Evolutionary conservation across 2,329 filamentous ascomycete genomes (phyloP).

Genomic region (Keithomyces neogunnii): DNA sequence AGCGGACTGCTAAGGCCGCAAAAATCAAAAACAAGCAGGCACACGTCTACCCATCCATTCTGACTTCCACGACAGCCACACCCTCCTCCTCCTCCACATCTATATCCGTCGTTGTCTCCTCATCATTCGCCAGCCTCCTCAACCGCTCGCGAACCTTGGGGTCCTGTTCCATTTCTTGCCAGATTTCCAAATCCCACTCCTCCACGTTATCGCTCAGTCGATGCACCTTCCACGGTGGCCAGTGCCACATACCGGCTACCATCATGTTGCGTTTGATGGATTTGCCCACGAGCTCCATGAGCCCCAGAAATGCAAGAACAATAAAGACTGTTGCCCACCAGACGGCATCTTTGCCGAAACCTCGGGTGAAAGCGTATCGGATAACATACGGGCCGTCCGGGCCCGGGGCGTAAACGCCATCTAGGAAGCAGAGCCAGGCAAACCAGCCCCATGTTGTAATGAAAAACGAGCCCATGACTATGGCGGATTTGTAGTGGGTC

Average conservation of each 20-base stretch:
- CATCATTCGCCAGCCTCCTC: constrained; percentile 29
- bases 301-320: constrained; percentile 48
- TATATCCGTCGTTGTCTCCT: constrained; percentile 17
- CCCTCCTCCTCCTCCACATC: constrained; percentile 12
- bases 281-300: constrained; percentile 57
- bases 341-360: constrained; percentile 57
- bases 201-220: constrained; percentile 30
- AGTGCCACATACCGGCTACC: constrained; percentile 37
- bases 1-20: neutral
- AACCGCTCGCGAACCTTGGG: constrained; percentile 34
- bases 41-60: constrained; percentile 3
- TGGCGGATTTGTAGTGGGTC: constrained; percentile 63
- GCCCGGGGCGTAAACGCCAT: constrained; percentile 45
- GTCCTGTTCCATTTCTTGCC: constrained; percentile 51
- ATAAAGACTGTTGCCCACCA: constrained; percentile 71
- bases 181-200: constrained; percentile 45
- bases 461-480: constrained; percentile 51
- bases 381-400: constrained; percentile 56
- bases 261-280: constrained; percentile 37
- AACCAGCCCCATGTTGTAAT: constrained; percentile 59
- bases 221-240: constrained; percentile 32
- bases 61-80: constrained; percentile 5
- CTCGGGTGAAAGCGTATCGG: constrained; percentile 52
- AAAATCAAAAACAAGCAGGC: constrained; percentile 1
- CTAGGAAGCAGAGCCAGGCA: constrained; percentile 66